Conservation (phyloP, 345 rosid species). For the Streptanthus diversifolius region DNA sequence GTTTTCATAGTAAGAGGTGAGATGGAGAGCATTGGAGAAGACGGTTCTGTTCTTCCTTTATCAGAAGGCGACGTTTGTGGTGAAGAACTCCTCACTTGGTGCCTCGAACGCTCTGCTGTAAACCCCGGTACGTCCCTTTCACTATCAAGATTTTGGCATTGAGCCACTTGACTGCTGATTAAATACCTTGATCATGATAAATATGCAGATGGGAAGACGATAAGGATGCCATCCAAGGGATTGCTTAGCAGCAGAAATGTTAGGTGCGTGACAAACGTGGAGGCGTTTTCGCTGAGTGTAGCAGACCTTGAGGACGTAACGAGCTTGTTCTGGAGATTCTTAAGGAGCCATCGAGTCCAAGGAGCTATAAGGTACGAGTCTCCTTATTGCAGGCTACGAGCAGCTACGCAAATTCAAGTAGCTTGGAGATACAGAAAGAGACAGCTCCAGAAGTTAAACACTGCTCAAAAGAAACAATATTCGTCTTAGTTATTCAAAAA, state of each 20-base stretch:
- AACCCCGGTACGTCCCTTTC: constrained; percentile 45
- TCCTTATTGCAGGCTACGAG: constrained; percentile 68
- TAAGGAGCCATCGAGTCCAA: constrained; percentile 64
- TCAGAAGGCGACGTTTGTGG: constrained; percentile 77
- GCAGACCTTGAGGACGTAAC: constrained; percentile 83
- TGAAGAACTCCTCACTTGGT: constrained; percentile 90
- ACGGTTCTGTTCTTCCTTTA: constrained; percentile 40
- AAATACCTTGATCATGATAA: no score
- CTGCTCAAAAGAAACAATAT: background rate
- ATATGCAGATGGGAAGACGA: constrained; percentile 66
- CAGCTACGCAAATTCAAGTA: constrained; percentile 63
- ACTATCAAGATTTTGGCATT: background rate
- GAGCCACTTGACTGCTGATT: background rate
- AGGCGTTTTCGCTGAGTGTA: constrained; percentile 75
- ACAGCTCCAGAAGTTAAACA: no score
- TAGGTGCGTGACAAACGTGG: constrained; percentile 67
- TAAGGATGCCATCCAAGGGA: constrained; percentile 44
- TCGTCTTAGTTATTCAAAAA: background rate
- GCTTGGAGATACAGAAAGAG: constrained; percentile 90
- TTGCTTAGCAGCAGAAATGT: constrained; percentile 58
- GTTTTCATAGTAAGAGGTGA: constrained; percentile 79
- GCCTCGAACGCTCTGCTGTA: constrained; percentile 68
- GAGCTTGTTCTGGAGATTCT: constrained; percentile 54
- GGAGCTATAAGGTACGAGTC: constrained; percentile 84
- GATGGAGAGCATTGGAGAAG: constrained; percentile 63